Conservation (phyloP, 805 yeast species). For the Candida tibetensis region DNA sequence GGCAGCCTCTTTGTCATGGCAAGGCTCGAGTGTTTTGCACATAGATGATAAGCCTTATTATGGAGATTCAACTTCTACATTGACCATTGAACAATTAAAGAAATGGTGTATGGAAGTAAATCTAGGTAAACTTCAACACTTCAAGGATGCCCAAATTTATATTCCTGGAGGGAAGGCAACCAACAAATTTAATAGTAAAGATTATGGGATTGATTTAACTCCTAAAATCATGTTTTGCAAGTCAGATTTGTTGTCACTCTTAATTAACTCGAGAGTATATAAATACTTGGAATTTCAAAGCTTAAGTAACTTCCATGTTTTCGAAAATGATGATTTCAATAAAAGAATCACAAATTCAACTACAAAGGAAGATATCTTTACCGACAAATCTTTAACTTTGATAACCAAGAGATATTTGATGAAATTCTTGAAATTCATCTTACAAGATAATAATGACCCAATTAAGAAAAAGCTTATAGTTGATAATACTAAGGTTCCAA, state of each 20-base stretch:
- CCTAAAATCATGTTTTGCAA: slow-evolving; percentile 88
- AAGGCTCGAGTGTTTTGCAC: slow-evolving; percentile 92
- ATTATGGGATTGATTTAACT: slow-evolving; percentile 82
- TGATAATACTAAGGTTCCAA: slow-evolving; percentile 53
- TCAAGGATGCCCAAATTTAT: slow-evolving; percentile 73
- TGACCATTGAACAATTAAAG: slow-evolving; percentile 81
- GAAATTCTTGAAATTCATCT: slow-evolving; percentile 87
- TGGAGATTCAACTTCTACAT: slow-evolving; percentile 84
- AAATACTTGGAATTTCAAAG: slow-evolving; percentile 92
- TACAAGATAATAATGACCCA: slow-evolving; percentile 59
- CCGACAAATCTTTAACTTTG: slow-evolving; percentile 75
- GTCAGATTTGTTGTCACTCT: slow-evolving; percentile 77
- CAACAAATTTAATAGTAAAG: slow-evolving; percentile 55
- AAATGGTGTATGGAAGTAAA: slow-evolving; percentile 80
- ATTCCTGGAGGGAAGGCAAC: slow-evolving; percentile 59
- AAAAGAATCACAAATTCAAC: slow-evolving; percentile 62
- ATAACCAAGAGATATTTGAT: slow-evolving; percentile 78
- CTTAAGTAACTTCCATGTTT: slow-evolving; percentile 86
- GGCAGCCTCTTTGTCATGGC: slow-evolving; percentile 97
- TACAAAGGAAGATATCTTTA: slow-evolving; percentile 89
- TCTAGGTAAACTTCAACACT: slow-evolving; percentile 40
- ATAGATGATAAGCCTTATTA: slow-evolving; percentile 81
- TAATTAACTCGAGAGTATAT: slow-evolving; percentile 82
- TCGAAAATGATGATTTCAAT: slow-evolving; percentile 85
- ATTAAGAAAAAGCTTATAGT: slow-evolving; percentile 54